These are phyloP conservation scores for Trypethelium eluteriae DNA, from an alignment of 495 filamentous ascomycete species.

Conservation along the genomic window DNA sequence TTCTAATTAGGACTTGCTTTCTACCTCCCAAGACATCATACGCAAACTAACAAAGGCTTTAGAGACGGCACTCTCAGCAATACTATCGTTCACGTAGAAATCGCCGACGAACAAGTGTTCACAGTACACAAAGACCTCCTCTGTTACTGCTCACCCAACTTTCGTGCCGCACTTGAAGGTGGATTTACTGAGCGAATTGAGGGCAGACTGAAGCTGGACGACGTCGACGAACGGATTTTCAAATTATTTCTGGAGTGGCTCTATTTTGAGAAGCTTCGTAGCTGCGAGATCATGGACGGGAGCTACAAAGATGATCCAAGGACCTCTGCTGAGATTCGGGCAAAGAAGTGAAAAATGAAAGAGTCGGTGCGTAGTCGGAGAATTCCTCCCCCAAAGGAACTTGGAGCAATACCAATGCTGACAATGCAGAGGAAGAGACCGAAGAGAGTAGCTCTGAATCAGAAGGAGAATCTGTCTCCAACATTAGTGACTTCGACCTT, in stretches of 20 bases:
- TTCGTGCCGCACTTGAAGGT: slow-evolving; percentile 22
- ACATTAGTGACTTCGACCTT: too few relatives aligned
- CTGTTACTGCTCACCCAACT: slow-evolving; percentile 19
- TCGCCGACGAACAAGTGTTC: slow-evolving; percentile 5
- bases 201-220: slow-evolving; percentile 14
- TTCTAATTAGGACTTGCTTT: too few relatives aligned
- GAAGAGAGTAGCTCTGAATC: too few relatives aligned
- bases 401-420: too few relatives aligned
- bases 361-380: too few relatives aligned
- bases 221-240: slow-evolving; percentile 16
- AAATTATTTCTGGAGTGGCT: slow-evolving; percentile 21
- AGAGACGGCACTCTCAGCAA: neutral
- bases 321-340: too few relatives aligned
- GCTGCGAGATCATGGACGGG: neutral
- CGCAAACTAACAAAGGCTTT: neutral
- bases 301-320: neutral
- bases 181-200: slow-evolving; percentile 21
- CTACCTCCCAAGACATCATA: too few relatives aligned
- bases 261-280: slow-evolving; percentile 15
- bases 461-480: too few relatives aligned
- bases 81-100: neutral
- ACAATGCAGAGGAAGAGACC: too few relatives aligned
- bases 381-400: too few relatives aligned
- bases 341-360: too few relatives aligned
- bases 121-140: slow-evolving; percentile 22